phyloP scores from a whole-genome alignment of 2,329 filamentous ascomycete species.

The Microsporum canis region DNA sequence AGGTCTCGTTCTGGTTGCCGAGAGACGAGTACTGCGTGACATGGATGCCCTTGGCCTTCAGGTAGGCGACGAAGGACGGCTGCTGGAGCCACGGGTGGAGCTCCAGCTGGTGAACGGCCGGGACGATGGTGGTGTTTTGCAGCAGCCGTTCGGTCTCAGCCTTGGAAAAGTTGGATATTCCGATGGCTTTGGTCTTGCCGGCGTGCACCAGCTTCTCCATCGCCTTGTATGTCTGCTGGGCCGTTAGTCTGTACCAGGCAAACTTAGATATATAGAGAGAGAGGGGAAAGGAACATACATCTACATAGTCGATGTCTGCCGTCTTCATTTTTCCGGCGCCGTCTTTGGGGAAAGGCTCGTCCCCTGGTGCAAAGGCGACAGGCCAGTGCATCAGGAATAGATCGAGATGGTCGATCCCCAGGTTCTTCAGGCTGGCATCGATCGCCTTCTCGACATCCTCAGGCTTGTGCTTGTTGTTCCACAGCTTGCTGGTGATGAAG shows the following conservation, averaged over 20 bases:
- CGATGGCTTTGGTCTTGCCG: slow-evolving; percentile 55
- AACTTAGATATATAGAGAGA: neutral
- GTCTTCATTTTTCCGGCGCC: slow-evolving; percentile 33
- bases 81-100: slow-evolving; percentile 45
- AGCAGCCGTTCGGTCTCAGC: slow-evolving; percentile 13
- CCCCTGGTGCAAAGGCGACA: slow-evolving; percentile 41
- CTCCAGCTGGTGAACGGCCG: slow-evolving; percentile 43
- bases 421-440: slow-evolving; percentile 49
- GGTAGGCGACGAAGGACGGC: slow-evolving; percentile 38
- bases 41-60: slow-evolving; percentile 41
- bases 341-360: slow-evolving; percentile 37
- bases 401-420: slow-evolving; percentile 57
- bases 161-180: slow-evolving; percentile 37
- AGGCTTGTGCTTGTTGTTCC: slow-evolving; percentile 52
- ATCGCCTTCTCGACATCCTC: slow-evolving; percentile 53
- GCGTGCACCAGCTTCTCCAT: slow-evolving; percentile 48
- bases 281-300: slow-evolving; percentile 24
- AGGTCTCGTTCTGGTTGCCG: slow-evolving; percentile 44
- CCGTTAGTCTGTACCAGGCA: neutral
- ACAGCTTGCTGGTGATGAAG: slow-evolving; percentile 57
- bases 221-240: slow-evolving; percentile 47
- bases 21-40: slow-evolving; percentile 46
- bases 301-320: slow-evolving; percentile 39
- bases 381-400: slow-evolving; percentile 61
- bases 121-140: slow-evolving; percentile 28